phyloP scores from a whole-genome alignment of 257 asterid species.

The Craterostigma plantagineum region DNA sequence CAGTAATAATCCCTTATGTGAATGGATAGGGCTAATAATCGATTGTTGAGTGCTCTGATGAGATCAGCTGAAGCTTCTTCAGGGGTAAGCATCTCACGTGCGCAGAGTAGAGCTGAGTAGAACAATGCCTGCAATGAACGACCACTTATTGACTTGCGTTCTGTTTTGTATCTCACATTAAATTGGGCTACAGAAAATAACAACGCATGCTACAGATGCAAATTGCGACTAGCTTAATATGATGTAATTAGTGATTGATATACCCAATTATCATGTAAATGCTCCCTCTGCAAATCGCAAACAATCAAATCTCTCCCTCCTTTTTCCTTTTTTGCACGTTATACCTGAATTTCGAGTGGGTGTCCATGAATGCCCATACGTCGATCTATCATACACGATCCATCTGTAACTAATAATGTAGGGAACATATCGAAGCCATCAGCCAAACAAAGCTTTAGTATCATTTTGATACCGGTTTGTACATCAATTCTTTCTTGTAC shows the following conservation, averaged over 20 bases:
- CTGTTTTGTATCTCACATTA: too few species aligned
- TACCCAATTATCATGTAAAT: too few species aligned
- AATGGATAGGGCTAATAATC: conserved; percentile 57
- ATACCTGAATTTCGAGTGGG: conserved; percentile 69
- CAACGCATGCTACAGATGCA: not conserved
- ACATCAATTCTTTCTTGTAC: conserved; percentile 69
- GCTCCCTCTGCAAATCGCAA: too few species aligned
- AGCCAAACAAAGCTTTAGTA: conserved; percentile 53
- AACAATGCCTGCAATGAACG: conserved; percentile 34
- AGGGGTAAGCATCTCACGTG: conserved; percentile 66
- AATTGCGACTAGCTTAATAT: too few species aligned
- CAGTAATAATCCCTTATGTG: conserved; percentile 75
- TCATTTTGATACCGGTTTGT: conserved; percentile 68
- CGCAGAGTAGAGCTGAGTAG: conserved; percentile 59
- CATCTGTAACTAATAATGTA: conserved; percentile 59
- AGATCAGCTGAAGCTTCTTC: conserved; percentile 57
- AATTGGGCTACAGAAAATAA: conserved; percentile 5
- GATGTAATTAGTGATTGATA: too few species aligned
- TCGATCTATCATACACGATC: conserved; percentile 84
- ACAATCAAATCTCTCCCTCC: too few species aligned
- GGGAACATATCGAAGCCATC: conserved; percentile 87
- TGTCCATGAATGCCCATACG: conserved; percentile 89
- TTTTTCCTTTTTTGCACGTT: too few species aligned
- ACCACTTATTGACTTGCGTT: not conserved
- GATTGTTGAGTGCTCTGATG: conserved; percentile 44